Evolutionary conservation across 2,329 filamentous ascomycete species (phyloP).

Genomic region (Mollisiaceae sp.): DNA sequence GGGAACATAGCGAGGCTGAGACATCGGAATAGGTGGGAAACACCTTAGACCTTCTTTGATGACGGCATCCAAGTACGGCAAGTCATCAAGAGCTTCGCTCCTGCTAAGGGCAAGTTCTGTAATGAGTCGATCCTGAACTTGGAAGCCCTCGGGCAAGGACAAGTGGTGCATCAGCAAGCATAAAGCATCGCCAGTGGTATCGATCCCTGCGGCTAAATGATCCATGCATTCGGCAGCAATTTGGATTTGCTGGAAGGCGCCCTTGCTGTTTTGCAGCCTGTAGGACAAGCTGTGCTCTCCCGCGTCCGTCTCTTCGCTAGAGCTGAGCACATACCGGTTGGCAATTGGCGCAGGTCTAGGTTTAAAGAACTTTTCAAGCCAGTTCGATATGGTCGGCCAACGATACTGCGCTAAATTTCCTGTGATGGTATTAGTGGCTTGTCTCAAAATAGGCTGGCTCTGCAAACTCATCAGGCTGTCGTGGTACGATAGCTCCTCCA

Average conservation of each 20-base stretch:
- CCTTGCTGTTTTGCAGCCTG: constrained; percentile 59
- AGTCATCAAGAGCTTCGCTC: constrained; percentile 50
- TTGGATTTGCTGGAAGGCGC: constrained; percentile 55
- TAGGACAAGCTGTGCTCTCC: constrained; percentile 62
- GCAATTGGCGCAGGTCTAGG: constrained; percentile 52
- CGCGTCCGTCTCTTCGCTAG: constrained; percentile 51
- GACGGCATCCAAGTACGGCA: constrained; percentile 66
- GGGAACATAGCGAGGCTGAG: constrained; percentile 65
- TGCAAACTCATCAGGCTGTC: constrained; percentile 69
- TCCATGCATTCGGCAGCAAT: constrained; percentile 72
- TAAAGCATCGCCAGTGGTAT: constrained; percentile 72
- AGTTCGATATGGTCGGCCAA: constrained; percentile 96
- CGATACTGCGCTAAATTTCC: constrained; percentile 61
- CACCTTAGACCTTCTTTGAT: constrained; percentile 66
- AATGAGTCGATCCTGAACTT: constrained; percentile 57
- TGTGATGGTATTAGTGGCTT: constrained; percentile 44
- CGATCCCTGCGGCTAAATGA: constrained; percentile 73
- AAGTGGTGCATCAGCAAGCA: constrained; percentile 76
- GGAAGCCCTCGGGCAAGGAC: constrained; percentile 60
- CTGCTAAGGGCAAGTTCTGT: constrained; percentile 55
- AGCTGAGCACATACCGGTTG: constrained; percentile 62
- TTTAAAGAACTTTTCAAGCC: constrained; percentile 89
- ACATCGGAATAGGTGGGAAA: constrained; percentile 70
- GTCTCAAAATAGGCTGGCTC: background rate
- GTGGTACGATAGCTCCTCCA: constrained; percentile 72